Conservation (phyloP, 2,329 filamentous ascomycete species). For the Sporothrix curviconia region DNA sequence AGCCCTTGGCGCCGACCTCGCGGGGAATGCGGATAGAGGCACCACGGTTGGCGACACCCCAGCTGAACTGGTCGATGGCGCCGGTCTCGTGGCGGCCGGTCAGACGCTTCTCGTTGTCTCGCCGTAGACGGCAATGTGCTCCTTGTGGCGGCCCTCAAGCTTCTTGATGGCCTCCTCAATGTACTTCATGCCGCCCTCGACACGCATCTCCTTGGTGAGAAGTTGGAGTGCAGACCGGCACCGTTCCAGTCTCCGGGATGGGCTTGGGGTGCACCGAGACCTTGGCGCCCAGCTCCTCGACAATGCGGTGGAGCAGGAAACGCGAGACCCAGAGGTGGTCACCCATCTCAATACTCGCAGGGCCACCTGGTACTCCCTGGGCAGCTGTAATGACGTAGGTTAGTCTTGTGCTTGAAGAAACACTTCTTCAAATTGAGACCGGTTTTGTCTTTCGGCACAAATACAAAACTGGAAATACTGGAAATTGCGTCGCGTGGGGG, state of each 20-base stretch:
- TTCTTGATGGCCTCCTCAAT: conserved; percentile 86
- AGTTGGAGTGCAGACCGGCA: conserved; percentile 67
- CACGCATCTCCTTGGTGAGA: conserved; percentile 82
- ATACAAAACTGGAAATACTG: too few species aligned
- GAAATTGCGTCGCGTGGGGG: background rate
- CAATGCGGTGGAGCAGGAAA: conserved; percentile 70
- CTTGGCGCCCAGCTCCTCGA: conserved; percentile 94
- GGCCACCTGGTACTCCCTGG: conserved; percentile 23
- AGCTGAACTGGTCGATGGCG: conserved; percentile 86
- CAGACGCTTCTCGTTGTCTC: conserved; percentile 92
- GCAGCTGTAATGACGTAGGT: conserved; percentile 13
- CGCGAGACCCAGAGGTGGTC: conserved; percentile 94
- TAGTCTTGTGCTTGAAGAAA: background rate
- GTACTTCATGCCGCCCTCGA: conserved; percentile 87
- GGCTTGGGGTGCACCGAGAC: conserved; percentile 96
- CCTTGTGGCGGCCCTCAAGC: conserved; percentile 67
- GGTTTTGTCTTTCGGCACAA: too few species aligned
- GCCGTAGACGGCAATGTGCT: conserved; percentile 87
- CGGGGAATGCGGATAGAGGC: conserved; percentile 74
- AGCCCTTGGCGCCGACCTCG: conserved; percentile 68
- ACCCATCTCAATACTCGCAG: conserved; percentile 50
- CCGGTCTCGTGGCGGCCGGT: conserved; percentile 94
- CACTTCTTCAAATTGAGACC: background rate
- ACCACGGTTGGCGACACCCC: conserved; percentile 92
- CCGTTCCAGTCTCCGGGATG: conserved; percentile 94